Evolutionary conservation across 176 grass and related monocot species (phyloP).

Genomic region (Microstegium vimineum): DNA sequence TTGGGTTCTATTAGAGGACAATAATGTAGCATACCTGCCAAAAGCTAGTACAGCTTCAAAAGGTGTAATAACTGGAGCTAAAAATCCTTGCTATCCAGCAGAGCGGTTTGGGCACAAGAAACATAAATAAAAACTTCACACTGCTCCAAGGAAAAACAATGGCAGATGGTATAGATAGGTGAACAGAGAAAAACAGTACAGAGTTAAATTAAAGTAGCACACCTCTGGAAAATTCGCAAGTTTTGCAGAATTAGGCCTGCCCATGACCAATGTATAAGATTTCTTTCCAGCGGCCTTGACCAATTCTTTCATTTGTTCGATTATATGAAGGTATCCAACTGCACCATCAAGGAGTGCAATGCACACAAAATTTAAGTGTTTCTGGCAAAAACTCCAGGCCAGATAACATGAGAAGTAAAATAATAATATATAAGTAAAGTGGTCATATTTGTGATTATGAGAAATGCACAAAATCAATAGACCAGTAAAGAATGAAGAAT

Average conservation of each 20-base stretch:
- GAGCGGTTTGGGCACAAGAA: slow-evolving; percentile 93
- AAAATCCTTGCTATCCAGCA: slow-evolving; percentile 97
- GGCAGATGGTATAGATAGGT: background rate
- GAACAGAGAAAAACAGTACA: background rate
- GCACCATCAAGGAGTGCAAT: slow-evolving; percentile 23
- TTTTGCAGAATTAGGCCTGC: slow-evolving; percentile 80
- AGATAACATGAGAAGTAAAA: background rate
- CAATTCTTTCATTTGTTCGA: slow-evolving; percentile 90
- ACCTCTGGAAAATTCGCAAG: slow-evolving; percentile 99
- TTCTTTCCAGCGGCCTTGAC: slow-evolving; percentile 88
- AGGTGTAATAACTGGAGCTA: slow-evolving; percentile 90
- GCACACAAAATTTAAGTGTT: slow-evolving; percentile 9
- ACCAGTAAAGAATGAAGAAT: background rate
- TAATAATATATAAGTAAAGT: background rate
- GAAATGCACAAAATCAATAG: background rate
- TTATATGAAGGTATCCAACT: slow-evolving; percentile 97
- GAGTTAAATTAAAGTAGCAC: background rate
- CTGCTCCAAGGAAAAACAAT: slow-evolving; percentile 31
- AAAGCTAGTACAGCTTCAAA: slow-evolving; percentile 96
- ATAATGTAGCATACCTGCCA: slow-evolving; percentile 48
- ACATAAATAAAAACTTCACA: slow-evolving; percentile 96
- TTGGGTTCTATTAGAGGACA: background rate
- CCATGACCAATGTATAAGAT: slow-evolving; percentile 93
- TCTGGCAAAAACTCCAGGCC: background rate
- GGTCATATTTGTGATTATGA: background rate